phyloP scores from a whole-genome alignment of 1,284 basidiomycete species.

The Rhodofomes roseus region DNA sequence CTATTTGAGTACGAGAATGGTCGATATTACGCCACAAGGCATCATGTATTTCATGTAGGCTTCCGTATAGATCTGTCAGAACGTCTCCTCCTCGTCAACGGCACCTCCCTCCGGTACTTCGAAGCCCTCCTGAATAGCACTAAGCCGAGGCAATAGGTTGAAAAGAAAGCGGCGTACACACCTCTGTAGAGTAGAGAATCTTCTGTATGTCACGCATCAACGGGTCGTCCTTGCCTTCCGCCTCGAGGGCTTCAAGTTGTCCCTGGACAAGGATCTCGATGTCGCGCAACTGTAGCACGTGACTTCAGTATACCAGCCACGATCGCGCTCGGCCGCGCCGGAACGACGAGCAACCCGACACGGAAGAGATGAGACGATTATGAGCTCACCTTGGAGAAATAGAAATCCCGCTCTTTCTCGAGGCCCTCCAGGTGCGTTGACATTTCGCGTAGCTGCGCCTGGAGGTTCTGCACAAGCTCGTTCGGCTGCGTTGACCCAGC shows the following conservation, averaged over 20 bases:
- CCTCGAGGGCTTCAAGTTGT: constrained; percentile 61
- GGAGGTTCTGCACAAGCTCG: constrained; percentile 62
- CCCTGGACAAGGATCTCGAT: constrained; percentile 92
- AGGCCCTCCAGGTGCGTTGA: constrained; percentile 80
- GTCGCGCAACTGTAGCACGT: constrained; percentile 69
- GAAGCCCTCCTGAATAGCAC: constrained; percentile 26
- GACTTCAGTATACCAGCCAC: background rate
- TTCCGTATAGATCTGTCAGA: constrained; percentile 9
- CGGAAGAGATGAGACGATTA: background rate
- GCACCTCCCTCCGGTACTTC: constrained; percentile 28
- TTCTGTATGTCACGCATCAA: constrained; percentile 85
- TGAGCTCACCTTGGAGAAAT: constrained; percentile 86
- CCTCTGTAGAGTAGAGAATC: constrained; percentile 95
- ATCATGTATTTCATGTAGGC: background rate
- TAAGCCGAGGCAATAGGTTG: background rate
- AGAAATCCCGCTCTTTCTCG: constrained; percentile 97
- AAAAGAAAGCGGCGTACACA: constrained; percentile 31
- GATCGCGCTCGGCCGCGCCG: background rate
- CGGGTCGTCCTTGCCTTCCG: constrained; percentile 59
- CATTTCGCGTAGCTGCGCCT: constrained; percentile 82
- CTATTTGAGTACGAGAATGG: background rate
- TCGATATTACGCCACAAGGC: background rate
- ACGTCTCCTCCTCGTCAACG: constrained; percentile 30
- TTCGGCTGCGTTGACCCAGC: constrained; percentile 57
- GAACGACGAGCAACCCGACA: background rate